Conservation (phyloP, 768 basidiomycete species). For the Pholiota conissans region DNA sequence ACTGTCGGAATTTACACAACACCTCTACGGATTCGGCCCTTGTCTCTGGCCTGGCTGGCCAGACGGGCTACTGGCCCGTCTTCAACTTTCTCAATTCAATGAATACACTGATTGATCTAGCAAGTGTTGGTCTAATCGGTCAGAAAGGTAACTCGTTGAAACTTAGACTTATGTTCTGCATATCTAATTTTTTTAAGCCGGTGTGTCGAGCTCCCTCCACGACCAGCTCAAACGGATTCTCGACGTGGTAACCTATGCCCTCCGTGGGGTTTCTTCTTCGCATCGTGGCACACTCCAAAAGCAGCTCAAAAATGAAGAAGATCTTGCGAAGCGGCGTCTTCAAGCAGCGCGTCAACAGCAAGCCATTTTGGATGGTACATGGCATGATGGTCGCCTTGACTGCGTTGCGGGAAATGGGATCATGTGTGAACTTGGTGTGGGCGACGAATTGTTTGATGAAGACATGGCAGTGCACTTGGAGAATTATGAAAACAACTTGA, state of each 20-base stretch:
- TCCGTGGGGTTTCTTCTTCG: slow-evolving; percentile 61
- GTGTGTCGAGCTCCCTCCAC: slow-evolving; percentile 73
- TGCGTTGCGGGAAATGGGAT: slow-evolving; percentile 83
- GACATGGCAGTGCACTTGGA: slow-evolving; percentile 15
- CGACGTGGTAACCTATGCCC: slow-evolving; percentile 69
- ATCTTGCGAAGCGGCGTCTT: slow-evolving; percentile 34
- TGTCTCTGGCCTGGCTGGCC: slow-evolving; percentile 65
- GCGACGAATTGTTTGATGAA: slow-evolving; percentile 60
- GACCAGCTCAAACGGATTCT: slow-evolving; percentile 88
- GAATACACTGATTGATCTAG: slow-evolving; percentile 86
- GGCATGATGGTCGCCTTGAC: slow-evolving; percentile 88
- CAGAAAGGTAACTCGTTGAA: slow-evolving; percentile 69
- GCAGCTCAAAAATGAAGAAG: slow-evolving; percentile 35
- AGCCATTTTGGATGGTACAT: slow-evolving; percentile 61
- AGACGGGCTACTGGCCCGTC: slow-evolving; percentile 89
- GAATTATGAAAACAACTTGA: slow-evolving; percentile 4
- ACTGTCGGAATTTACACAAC: slow-evolving; percentile 76
- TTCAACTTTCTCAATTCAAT: slow-evolving; percentile 84
- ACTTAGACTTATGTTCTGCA: background rate
- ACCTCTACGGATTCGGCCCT: slow-evolving; percentile 68
- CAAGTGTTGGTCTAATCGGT: slow-evolving; percentile 90
- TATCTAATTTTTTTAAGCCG: slow-evolving; percentile 58
- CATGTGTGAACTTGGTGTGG: slow-evolving; percentile 84
- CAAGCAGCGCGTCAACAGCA: slow-evolving; percentile 40
- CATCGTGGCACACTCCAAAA: slow-evolving; percentile 45